Percentiles rank a stretch among this genome's conserved stretches.
These are phyloP conservation scores for Emydomyces testavorans DNA, from an alignment of 2,329 filamentous ascomycete species.

Conservation along the genomic window DNA sequence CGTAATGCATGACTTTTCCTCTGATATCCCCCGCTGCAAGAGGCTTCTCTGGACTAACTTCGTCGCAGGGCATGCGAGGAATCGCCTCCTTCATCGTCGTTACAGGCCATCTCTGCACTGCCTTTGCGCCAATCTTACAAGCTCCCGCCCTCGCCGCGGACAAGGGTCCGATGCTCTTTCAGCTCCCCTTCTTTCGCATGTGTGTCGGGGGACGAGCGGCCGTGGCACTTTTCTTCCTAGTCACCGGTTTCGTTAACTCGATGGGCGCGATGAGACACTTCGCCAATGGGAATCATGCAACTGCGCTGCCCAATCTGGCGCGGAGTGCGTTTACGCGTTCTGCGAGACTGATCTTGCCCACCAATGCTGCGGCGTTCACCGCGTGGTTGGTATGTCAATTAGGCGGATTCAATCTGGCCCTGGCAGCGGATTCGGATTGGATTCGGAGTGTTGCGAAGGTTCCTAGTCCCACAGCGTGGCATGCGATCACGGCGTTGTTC, in stretches of 20 bases:
- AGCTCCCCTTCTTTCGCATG: slow-evolving; percentile 23
- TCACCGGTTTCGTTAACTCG: slow-evolving; percentile 24
- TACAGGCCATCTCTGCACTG: slow-evolving; percentile 32
- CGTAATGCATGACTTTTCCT: slow-evolving; percentile 9
- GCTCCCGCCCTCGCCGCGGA: slow-evolving; percentile 22
- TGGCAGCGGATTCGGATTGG: slow-evolving; percentile 19
- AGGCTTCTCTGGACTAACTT: background rate
- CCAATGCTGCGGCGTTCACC: slow-evolving; percentile 17
- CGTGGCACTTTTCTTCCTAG: slow-evolving; percentile 23
- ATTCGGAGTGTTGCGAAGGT: slow-evolving; percentile 15
- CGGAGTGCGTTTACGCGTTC: slow-evolving; percentile 17
- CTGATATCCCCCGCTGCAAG: background rate
- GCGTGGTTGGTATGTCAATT: slow-evolving; percentile 21
- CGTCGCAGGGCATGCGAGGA: slow-evolving; percentile 26
- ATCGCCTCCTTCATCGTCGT: slow-evolving; percentile 35
- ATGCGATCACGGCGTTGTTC: slow-evolving; percentile 15
- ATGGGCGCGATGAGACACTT: slow-evolving; percentile 20
- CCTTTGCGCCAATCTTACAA: slow-evolving; percentile 32
- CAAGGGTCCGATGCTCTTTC: slow-evolving; percentile 18
- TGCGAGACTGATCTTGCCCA: slow-evolving; percentile 20
- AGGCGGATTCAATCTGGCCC: slow-evolving; percentile 19
- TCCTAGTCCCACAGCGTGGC: slow-evolving; percentile 15
- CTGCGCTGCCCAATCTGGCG: slow-evolving; percentile 18
- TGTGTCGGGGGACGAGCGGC: slow-evolving; percentile 19
- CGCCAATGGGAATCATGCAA: slow-evolving; percentile 15